Evolutionary conservation across 495 filamentous ascomycete species (phyloP).

Genomic region (Achaetomiella virescens): DNA sequence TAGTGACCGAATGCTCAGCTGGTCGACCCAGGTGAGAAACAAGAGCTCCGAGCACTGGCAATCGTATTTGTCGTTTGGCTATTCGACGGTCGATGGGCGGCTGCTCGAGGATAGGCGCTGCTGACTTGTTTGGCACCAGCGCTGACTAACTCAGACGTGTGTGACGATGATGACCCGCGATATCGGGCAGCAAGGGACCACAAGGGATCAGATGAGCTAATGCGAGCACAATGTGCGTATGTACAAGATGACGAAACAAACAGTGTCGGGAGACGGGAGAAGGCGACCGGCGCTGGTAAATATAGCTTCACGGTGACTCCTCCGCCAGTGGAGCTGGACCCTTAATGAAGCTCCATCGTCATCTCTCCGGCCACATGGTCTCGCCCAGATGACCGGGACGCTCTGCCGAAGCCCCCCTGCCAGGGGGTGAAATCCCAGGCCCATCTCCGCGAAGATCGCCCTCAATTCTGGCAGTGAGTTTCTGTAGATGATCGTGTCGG

Average conservation of each 20-base stretch:
- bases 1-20: neutral
- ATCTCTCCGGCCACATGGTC: constrained; percentile 4
- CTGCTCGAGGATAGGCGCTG: neutral
- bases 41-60: neutral
- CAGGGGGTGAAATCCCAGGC: neutral
- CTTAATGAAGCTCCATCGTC: neutral
- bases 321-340: neutral
- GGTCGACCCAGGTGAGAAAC: neutral
- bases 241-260: too few species aligned
- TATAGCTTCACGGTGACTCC: neutral
- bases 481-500: neutral
- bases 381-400: constrained; percentile 1
- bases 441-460: neutral
- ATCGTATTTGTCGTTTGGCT: neutral
- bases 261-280: too few species aligned
- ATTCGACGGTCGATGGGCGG: neutral
- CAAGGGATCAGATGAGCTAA: neutral
- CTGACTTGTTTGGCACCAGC: neutral
- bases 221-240: neutral
- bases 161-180: too few species aligned
- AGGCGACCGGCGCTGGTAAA: too few species aligned
- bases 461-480: neutral
- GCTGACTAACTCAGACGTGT: too few species aligned
- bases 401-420: constrained; percentile 2
- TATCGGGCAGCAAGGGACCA: too few species aligned